These are phyloP conservation scores for Bruguiera parviflora DNA, from an alignment of 345 rosid genomes.

Conservation along the genomic window DNA sequence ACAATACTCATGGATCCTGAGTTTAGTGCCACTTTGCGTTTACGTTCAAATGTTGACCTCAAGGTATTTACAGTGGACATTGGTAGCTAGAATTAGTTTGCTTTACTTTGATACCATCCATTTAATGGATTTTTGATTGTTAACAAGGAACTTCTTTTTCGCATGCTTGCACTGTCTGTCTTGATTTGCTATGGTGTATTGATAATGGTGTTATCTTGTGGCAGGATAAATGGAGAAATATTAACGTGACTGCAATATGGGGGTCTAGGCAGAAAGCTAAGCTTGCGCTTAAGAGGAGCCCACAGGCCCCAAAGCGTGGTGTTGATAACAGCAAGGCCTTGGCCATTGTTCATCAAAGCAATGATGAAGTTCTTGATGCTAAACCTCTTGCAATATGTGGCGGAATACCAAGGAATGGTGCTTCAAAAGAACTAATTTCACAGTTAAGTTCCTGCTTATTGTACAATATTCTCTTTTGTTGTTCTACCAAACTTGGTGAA, in stretches of 20 bases:
- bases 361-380: constrained; percentile 26
- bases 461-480: constrained; percentile 13
- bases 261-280: constrained; percentile 37
- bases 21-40: constrained; percentile 19
- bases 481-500: constrained; percentile 10
- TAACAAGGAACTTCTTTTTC: not conserved
- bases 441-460: constrained; percentile 43
- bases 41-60: constrained; percentile 35
- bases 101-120: not conserved
- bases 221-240: constrained; percentile 40
- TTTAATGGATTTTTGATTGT: not conserved
- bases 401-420: constrained; percentile 27
- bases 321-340: constrained; percentile 23
- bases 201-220: not conserved
- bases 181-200: not conserved
- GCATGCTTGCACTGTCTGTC: not conserved
- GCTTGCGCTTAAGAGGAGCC: constrained; percentile 28
- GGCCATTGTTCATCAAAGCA: constrained; percentile 10
- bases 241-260: constrained; percentile 37
- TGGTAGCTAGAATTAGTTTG: not conserved
- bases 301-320: constrained; percentile 20
- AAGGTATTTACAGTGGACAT: constrained; percentile 18
- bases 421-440: constrained; percentile 55
- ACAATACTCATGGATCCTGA: constrained; percentile 35
- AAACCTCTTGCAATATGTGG: constrained; percentile 25